Evolutionary conservation across 1,139 yeast genomes (phyloP).

Genomic region (Eremothecium cymbalariae): DNA sequence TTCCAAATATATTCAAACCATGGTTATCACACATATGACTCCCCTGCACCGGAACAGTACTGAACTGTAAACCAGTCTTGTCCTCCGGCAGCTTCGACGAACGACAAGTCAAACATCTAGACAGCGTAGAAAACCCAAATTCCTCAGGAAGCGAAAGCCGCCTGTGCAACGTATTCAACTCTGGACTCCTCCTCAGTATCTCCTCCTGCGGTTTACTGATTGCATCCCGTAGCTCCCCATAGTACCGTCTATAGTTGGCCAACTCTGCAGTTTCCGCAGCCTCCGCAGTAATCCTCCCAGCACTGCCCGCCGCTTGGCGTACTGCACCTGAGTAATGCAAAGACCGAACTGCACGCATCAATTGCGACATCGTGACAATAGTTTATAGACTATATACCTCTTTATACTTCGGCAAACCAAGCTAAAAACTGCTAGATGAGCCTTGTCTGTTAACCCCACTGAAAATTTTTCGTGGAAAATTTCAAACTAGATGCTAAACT

Average conservation of each 20-base stretch:
- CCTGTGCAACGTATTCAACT: conserved; percentile 69
- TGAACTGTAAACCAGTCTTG: conserved; percentile 23
- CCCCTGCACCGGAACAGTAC: conserved; percentile 24
- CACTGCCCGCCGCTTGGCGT: conserved; percentile 1
- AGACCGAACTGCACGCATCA: conserved; percentile 1
- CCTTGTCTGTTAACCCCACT: too few relatives aligned
- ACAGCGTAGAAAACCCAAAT: conserved; percentile 59
- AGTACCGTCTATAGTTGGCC: conserved; percentile 22
- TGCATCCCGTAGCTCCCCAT: conserved; percentile 16
- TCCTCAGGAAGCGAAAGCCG: conserved; percentile 55
- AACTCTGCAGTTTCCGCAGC: conserved; percentile 13
- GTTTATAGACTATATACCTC: too few relatives aligned
- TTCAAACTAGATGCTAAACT: too few relatives aligned
- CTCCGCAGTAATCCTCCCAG: background rate
- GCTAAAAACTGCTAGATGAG: too few relatives aligned
- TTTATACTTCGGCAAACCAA: too few relatives aligned
- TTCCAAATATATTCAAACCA: conserved; percentile 78
- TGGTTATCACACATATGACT: conserved; percentile 60
- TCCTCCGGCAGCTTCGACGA: conserved; percentile 31
- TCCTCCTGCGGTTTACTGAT: conserved; percentile 35
- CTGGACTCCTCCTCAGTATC: conserved; percentile 52
- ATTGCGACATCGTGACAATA: conserved; percentile 1
- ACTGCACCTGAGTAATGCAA: background rate
- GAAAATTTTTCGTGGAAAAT: too few relatives aligned
- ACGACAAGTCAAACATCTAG: conserved; percentile 64